These are phyloP conservation scores for Mediolabrus comicus DNA, from an alignment of 108 stramenopile species.

Conservation along the genomic window DNA sequence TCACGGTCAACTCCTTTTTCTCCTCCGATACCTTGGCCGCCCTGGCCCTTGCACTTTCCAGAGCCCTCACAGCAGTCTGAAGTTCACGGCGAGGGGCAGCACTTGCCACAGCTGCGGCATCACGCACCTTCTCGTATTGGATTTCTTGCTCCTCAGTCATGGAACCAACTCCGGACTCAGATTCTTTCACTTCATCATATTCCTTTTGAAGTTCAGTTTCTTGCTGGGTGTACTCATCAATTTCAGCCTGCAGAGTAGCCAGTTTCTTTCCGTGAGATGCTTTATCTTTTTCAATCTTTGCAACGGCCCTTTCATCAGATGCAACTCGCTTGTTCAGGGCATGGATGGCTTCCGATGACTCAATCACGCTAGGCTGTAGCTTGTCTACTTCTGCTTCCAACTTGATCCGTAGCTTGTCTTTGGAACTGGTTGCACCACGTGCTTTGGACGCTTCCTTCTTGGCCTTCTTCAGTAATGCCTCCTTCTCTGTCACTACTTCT, in stretches of 20 bases:
- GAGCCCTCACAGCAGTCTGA: constrained; percentile 43
- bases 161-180: constrained; percentile 44
- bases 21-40: constrained; percentile 61
- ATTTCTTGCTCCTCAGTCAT: constrained; percentile 83
- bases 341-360: constrained; percentile 71
- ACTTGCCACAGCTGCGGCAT: constrained; percentile 84
- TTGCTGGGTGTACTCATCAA: constrained; percentile 52
- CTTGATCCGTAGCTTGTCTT: constrained; percentile 73
- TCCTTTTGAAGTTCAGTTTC: constrained; percentile 66
- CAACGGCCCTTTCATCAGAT: constrained; percentile 56
- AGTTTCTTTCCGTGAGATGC: constrained; percentile 56
- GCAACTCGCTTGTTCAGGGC: constrained; percentile 64
- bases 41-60: constrained; percentile 70
- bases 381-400: constrained; percentile 64
- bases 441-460: constrained; percentile 74
- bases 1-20: constrained; percentile 56
- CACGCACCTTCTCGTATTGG: constrained; percentile 77
- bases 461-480: constrained; percentile 59
- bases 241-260: constrained; percentile 49
- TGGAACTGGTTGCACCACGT: constrained; percentile 50
- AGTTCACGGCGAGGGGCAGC: constrained; percentile 64
- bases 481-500: constrained; percentile 58
- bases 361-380: constrained; percentile 74
- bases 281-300: constrained; percentile 62
- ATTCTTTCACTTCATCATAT: constrained; percentile 83